Evolutionary conservation across 495 filamentous ascomycete species (phyloP).

Genomic region (Diplogelasinospora grovesii): DNA sequence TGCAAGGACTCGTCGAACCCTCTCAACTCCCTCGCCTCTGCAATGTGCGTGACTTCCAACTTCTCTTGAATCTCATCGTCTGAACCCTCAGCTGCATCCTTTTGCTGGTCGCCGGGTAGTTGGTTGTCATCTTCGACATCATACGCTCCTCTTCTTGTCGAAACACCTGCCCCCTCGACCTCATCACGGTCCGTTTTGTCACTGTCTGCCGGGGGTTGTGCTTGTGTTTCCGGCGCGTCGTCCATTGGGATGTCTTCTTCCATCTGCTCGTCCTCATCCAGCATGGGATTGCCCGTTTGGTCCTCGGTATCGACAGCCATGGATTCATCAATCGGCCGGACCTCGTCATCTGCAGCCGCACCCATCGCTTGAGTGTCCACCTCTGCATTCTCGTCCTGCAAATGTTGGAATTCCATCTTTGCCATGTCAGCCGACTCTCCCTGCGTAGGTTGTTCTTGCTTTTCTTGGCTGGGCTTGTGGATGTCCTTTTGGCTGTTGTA

Average conservation of each 20-base stretch:
- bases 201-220: slow-evolving; percentile 35
- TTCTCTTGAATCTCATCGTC: slow-evolving; percentile 44
- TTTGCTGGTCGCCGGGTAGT: slow-evolving; percentile 11
- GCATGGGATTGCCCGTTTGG: slow-evolving; percentile 42
- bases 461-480: slow-evolving; percentile 54
- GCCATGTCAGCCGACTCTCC: slow-evolving; percentile 49
- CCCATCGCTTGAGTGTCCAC: slow-evolving; percentile 89
- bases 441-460: slow-evolving; percentile 28
- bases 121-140: slow-evolving; percentile 33
- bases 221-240: slow-evolving; percentile 29
- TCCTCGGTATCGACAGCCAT: slow-evolving; percentile 76
- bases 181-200: slow-evolving; percentile 36
- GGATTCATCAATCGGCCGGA: slow-evolving; percentile 69
- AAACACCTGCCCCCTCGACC: slow-evolving; percentile 37
- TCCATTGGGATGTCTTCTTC: slow-evolving; percentile 36
- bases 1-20: slow-evolving; percentile 58
- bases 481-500: slow-evolving; percentile 79
- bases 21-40: slow-evolving; percentile 32
- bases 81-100: slow-evolving; percentile 26
- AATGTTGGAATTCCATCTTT: slow-evolving; percentile 72
- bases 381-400: slow-evolving; percentile 70
- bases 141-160: slow-evolving; percentile 41
- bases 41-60: slow-evolving; percentile 61
- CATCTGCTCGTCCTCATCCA: slow-evolving; percentile 49
- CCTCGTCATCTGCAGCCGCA: slow-evolving; percentile 79